Conservation (phyloP, 371 early-diverging fungal species). For the Fennellomyces sp. region DNA sequence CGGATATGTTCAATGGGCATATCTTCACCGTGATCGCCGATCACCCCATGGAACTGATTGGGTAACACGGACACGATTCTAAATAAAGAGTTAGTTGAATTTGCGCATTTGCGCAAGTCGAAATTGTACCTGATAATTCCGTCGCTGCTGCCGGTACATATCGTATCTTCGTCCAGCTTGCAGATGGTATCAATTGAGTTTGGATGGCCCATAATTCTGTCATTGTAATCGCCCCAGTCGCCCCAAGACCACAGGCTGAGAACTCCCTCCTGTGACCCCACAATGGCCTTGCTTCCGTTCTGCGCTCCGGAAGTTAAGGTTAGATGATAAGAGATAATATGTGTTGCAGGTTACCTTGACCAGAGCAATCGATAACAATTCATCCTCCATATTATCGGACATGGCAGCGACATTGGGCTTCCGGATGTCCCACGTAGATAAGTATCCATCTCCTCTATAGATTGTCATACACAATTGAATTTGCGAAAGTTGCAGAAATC, state of each 20-base stretch:
- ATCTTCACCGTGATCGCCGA: constrained; percentile 86
- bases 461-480: neutral
- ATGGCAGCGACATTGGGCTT: constrained; percentile 77
- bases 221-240: constrained; percentile 91
- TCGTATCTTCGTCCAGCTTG: constrained; percentile 79
- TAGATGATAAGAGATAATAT: constrained; percentile 3
- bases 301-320: constrained; percentile 15
- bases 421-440: constrained; percentile 89
- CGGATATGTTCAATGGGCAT: constrained; percentile 31
- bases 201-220: constrained; percentile 92
- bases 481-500: neutral
- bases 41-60: constrained; percentile 81
- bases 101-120: too few relatives aligned
- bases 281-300: constrained; percentile 79
- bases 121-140: constrained; percentile 72
- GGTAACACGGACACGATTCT: constrained; percentile 76
- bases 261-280: constrained; percentile 89
- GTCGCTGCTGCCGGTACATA: constrained; percentile 90
- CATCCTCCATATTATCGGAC: constrained; percentile 93
- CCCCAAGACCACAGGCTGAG: constrained; percentile 77
- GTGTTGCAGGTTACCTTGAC: constrained; percentile 57
- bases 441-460: constrained; percentile 85
- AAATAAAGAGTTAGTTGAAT: neutral
- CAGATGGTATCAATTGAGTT: constrained; percentile 82
- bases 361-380: constrained; percentile 78